Evolutionary conservation across 1,139 yeast species (phyloP).

Genomic region (Suhomyces kunorum): DNA sequence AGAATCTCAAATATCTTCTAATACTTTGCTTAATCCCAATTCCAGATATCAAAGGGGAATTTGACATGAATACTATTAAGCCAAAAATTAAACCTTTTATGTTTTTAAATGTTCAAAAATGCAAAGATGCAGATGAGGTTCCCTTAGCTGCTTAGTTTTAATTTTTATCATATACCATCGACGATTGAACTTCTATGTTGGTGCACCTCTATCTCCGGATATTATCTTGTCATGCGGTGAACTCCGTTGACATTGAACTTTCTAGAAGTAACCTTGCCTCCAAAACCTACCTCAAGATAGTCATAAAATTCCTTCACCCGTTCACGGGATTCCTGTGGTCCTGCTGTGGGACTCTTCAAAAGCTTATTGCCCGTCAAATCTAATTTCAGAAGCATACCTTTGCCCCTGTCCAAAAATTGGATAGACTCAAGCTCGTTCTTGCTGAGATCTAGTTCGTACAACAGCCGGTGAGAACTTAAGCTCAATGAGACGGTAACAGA

Average conservation of each 20-base stretch:
- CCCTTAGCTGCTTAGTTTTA: not conserved
- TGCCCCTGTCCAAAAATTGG: constrained; percentile 10
- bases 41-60: too few species aligned
- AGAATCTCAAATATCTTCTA: too few species aligned
- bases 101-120: too few species aligned
- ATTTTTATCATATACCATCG: too few species aligned
- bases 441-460: constrained; percentile 12
- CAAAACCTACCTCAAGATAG: constrained; percentile 26
- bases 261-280: constrained; percentile 21
- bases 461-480: constrained; percentile 4
- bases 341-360: constrained; percentile 11
- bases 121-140: too few species aligned
- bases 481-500: constrained; percentile 2
- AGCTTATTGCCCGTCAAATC: constrained; percentile 26
- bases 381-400: constrained; percentile 17
- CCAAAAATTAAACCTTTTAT: too few species aligned
- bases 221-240: constrained; percentile 18
- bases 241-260: constrained; percentile 31
- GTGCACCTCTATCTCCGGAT: not conserved
- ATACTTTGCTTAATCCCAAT: too few species aligned
- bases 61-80: too few species aligned
- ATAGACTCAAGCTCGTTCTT: constrained; percentile 14
- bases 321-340: constrained; percentile 8
- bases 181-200: not conserved
- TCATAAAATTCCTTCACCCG: constrained; percentile 25